Evolutionary conservation across 352 stramenopile species (phyloP), one percentile per base, ranked within the genome.

Genomic region (Globisporangium polare): DNA sequence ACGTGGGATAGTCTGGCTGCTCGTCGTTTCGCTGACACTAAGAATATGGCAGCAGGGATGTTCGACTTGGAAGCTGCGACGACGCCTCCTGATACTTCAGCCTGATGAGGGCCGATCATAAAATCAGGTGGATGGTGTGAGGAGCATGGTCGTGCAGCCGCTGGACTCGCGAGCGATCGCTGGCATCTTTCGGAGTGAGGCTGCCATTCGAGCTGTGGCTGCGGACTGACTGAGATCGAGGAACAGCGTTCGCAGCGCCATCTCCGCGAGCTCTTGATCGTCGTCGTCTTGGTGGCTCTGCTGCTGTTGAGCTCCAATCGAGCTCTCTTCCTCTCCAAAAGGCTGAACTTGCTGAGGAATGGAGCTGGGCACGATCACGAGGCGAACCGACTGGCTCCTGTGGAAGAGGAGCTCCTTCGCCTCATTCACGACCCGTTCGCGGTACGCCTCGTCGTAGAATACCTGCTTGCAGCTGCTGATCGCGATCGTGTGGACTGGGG

Each of bases 391-490:
- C 17, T 63, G 35, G 8, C 60, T 61, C 6, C 24, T 6, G 46
- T 60, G 15, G 33, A 75, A 7, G 15, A 72, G 58, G 67, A 62
- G 10, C 33, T 57, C 65, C 4, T 61, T 29, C 4, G 69, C 75
- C 12, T 86, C 64, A 0, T 17, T 67, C 3, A 85, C 76, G 26
- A 87, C 57, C 24, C 57, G 33, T 5, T 85, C 77, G 6, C 76
- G 74, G 31, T 71, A 85, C 0, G 51, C 12, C 47, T 89, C 80
- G 47, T 88, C 80, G 42, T 73, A 72, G 22, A 89, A 85, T 15
- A 89, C 65, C 6, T 68, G 69, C 20, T 63, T 69, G 39, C 68
- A 78, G 61, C 75, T 58, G 15, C 58, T 53, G 18, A 89, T 62
- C 0, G 59, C 65, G 24, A 89, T 71, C n/a, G 60, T 58, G 52